Base-by-base conservation (phyloP, 306 rosid genomes). In the Vachellia collinsii region DNA sequence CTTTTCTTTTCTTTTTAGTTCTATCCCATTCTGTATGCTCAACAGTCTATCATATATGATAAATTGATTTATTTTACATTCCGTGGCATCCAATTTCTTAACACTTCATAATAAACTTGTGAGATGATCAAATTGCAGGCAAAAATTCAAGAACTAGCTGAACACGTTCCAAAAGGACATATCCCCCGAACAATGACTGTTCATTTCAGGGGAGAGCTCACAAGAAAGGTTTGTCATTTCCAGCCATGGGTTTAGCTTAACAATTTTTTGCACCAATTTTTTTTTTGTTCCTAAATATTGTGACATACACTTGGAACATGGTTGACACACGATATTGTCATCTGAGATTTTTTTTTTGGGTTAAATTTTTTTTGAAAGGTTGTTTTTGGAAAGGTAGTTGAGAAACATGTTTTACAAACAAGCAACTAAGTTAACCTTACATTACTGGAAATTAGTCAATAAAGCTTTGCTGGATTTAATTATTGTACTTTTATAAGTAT, bases 151-250 rank as follows among this genome's bases (percentile, higher is more conserved):
- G 99, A 96, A 83, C 90, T 96, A 83, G 82, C 99, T 80, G 99
- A 96, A 61, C 97, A 96, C 84, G 98, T 96, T 62, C 99, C 99
- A 42, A 96, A 96, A 85, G 99, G 99, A 54, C 99, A 96, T 79
- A 93, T 96, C 84, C 98, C 99, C 41, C 87, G 99, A 73, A 83
- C 99, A 78, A 93, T 96, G 98, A 88, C 98, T 22, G 94, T 92
- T 74, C 99, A 92, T 87, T 87, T 96, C n/a, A 86, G 98, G 86
- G 99, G 99, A 79, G 99, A 96, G 81, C 94, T 96, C 79, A 96
- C 98, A 3, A 92, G 99, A 87, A 96, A 93, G 98, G 99, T 95
- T 61, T 53, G 61, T 65, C 83, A 39, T 67, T 82, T 43, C 73
- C 73, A 63, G 54, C 80, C 77, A 72, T 77, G 82, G 71, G 63